Base-by-base conservation (phyloP, 2,329 filamentous ascomycete genomes). In the Penicillium sp. region DNA sequence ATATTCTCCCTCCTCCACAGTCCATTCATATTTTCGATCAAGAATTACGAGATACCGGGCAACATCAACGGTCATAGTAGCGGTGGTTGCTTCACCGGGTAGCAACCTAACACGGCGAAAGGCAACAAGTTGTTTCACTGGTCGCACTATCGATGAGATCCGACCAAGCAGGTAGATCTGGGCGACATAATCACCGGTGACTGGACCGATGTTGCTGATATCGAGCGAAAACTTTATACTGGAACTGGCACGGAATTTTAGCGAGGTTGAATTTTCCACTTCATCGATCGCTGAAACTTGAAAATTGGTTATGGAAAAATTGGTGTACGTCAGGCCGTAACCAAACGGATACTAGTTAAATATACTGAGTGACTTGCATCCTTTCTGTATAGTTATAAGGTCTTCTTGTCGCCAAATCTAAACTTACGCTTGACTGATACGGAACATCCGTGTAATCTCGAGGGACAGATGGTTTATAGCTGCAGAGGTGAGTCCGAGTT, bases 61-160 rank as follows among this genome's bases (percentile, higher is more conserved):
- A 21, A 54, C 52, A 21, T 54, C 52, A 13, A 54, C 10, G 16
- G 29, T n/a, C 40, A 54, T 34, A 4, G 47, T 55, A 10, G 77
- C 67, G 3, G 33, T 62, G 3, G 36, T 59, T 36, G 67, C 66
- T 44, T 76, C 67, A 2, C 72, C 71, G 1, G 67, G 55, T 1
- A 61, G 64, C 13, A 80, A 55, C 51, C 79, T 74, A 1, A 76
- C 68, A 2, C 76, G 64, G 26, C 65, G 56, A 52, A 80, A 79
- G 8, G 75, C 74, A 5, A 79, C 71, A 4, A 80, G 69, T 58
- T 80, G 77, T 52, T 69, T 75, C 1, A 75, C 68, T 0, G 77
- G 75, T 56, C 77, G 75, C 13, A 75, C 72, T 16, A 77, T 73
- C 2, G 70, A 68, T 2, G 71, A 75, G 1, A 77, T 64, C 1